phyloP scores from a whole-genome alignment of 306 rosid species.

The Quillaja saponaria region DNA sequence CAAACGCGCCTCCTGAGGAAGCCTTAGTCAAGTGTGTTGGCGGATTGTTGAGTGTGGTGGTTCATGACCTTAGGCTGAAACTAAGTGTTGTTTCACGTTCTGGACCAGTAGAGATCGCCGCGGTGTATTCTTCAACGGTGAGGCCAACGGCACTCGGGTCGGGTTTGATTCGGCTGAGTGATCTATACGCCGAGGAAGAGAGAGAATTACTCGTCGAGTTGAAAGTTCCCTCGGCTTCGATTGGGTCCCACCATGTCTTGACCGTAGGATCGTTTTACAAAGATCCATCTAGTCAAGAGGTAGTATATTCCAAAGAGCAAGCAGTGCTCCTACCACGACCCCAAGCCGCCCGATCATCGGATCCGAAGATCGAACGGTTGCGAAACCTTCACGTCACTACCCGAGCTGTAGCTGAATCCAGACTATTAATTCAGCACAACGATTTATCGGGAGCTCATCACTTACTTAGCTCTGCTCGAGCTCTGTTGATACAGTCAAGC shows the following conservation, averaged over 20 bases:
- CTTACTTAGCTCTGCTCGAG: constrained; percentile 74
- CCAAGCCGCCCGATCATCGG: constrained; percentile 62
- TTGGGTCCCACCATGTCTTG: constrained; percentile 61
- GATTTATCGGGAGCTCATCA: constrained; percentile 65
- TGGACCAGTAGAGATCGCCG: constrained; percentile 58
- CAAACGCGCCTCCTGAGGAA: constrained; percentile 43
- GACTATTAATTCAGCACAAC: constrained; percentile 51
- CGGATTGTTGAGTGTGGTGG: constrained; percentile 57
- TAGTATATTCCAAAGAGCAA: constrained; percentile 50
- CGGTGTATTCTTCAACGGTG: constrained; percentile 58
- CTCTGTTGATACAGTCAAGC: constrained; percentile 55
- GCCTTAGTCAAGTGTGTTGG: constrained; percentile 45
- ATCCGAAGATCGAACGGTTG: constrained; percentile 50
- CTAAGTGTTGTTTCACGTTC: constrained; percentile 55
- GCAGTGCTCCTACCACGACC: constrained; percentile 62
- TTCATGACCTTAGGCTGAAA: constrained; percentile 68
- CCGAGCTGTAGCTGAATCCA: constrained; percentile 79
- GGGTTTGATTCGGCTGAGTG: constrained; percentile 47
- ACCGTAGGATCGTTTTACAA: constrained; percentile 62
- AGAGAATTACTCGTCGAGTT: constrained; percentile 71
- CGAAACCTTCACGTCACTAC: constrained; percentile 70
- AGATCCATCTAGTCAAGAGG: constrained; percentile 59
- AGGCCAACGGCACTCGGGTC: constrained; percentile 53
- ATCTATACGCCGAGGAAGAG: constrained; percentile 71
- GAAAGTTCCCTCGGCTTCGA: constrained; percentile 54